Evolutionary conservation across 2,329 filamentous ascomycete species (phyloP).

Genomic region (Harringtonia aguacate): DNA sequence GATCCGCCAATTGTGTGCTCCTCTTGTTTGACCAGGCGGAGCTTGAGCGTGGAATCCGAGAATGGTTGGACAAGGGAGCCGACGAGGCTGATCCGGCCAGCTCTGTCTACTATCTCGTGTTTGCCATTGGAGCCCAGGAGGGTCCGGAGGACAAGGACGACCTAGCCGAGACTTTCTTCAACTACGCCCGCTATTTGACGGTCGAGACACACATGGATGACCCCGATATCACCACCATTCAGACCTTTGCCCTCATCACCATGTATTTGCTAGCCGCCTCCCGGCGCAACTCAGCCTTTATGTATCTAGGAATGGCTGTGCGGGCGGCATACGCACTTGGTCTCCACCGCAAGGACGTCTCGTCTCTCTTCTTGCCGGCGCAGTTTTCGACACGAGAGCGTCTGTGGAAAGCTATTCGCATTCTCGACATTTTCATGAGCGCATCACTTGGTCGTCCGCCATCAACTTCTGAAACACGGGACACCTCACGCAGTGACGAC

Average conservation of each 20-base stretch:
- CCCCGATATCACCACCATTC: constrained; percentile 40
- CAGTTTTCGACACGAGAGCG: constrained; percentile 19
- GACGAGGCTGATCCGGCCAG: no score
- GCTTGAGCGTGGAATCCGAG: constrained; percentile 14
- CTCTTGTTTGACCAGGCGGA: constrained; percentile 21
- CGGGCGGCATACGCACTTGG: constrained; percentile 47
- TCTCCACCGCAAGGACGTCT: constrained; percentile 28
- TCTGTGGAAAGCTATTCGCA: constrained; percentile 22
- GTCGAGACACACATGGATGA: constrained; percentile 41
- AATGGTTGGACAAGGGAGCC: constrained; percentile 19
- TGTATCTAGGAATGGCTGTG: constrained; percentile 50
- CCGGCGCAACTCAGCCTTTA: constrained; percentile 48
- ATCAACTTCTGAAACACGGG: constrained; percentile 19
- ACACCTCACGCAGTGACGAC: constrained; percentile 11
- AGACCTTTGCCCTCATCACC: constrained; percentile 43
- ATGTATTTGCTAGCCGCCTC: constrained; percentile 50
- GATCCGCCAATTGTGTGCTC: constrained; percentile 17
- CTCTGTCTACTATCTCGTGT: constrained; percentile 11
- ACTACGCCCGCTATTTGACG: constrained; percentile 19
- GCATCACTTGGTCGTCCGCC: constrained; percentile 22
- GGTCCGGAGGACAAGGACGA: constrained; percentile 8
- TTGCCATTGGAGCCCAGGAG: constrained; percentile 14
- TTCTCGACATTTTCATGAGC: constrained; percentile 22
- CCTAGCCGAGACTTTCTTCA: constrained; percentile 11
- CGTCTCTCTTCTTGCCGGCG: constrained; percentile 14